phyloP scores from a whole-genome alignment of 257 asterid species.

The Petunia secreta region DNA sequence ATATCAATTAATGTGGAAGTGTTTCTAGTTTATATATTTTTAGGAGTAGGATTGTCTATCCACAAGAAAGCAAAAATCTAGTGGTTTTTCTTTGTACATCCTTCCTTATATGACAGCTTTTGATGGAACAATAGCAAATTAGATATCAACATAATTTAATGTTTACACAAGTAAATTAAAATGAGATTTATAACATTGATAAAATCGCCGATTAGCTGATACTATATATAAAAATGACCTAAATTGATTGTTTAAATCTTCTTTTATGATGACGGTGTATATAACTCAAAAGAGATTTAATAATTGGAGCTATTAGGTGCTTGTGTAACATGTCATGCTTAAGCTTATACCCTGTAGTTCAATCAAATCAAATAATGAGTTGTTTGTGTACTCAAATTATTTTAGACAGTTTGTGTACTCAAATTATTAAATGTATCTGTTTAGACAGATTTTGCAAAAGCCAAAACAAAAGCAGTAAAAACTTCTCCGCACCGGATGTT shows the following conservation, averaged over 20 bases:
- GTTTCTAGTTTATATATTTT: not conserved
- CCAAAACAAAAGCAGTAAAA: no score
- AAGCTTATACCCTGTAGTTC: not conserved
- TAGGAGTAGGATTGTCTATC: not conserved
- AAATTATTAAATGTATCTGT: no score
- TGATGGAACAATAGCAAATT: constrained; percentile 21
- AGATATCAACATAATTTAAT: not conserved
- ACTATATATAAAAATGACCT: no score
- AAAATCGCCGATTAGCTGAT: no score
- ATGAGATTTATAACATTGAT: no score
- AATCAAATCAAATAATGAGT: constrained; percentile 16
- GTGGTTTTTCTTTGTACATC: not conserved
- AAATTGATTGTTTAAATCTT: no score
- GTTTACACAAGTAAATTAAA: no score
- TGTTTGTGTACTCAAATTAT: not conserved
- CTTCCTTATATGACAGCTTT: not conserved
- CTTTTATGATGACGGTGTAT: no score
- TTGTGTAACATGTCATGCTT: constrained; percentile 19
- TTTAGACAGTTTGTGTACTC: not conserved
- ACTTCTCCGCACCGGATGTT: no score
- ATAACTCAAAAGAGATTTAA: not conserved
- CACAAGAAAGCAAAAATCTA: not conserved
- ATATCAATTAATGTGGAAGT: not conserved
- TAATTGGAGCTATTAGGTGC: constrained; percentile 24
- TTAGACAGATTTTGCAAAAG: no score